Evolutionary conservation across 2,329 filamentous ascomycete genomes (phyloP).

Genomic region (Metarhizium guizhouense): DNA sequence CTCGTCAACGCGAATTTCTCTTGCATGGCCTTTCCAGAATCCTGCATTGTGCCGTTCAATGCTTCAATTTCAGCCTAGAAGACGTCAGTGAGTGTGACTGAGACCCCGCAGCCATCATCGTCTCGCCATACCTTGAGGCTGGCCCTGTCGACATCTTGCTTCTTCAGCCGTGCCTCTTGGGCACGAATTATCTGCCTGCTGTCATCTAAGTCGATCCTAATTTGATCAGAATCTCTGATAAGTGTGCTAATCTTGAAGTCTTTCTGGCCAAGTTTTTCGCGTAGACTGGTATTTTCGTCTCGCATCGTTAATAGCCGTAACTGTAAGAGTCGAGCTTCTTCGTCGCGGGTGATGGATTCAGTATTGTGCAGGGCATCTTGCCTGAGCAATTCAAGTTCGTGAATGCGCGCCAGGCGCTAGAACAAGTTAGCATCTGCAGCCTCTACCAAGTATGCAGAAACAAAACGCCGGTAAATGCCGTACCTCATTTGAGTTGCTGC

Average conservation of each 20-base stretch:
- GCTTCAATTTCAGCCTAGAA: constrained; percentile 60
- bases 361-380: constrained; percentile 55
- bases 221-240: constrained; percentile 28
- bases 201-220: constrained; percentile 33
- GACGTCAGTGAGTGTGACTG: constrained; percentile 7
- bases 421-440: constrained; percentile 9
- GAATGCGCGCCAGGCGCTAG: constrained; percentile 37
- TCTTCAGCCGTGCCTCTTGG: constrained; percentile 39
- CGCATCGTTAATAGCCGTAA: constrained; percentile 63
- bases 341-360: constrained; percentile 62
- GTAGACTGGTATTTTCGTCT: constrained; percentile 63
- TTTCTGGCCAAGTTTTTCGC: constrained; percentile 50
- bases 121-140: constrained; percentile 33
- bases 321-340: constrained; percentile 61
- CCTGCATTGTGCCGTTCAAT: constrained; percentile 56
- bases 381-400: constrained; percentile 61
- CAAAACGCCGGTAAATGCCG: constrained; percentile 1
- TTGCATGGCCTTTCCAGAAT: constrained; percentile 59
- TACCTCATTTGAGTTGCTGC: constrained; percentile 19
- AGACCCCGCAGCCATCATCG: not conserved
- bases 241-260: constrained; percentile 49
- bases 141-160: constrained; percentile 38
- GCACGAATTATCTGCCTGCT: constrained; percentile 31
- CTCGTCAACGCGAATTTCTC: constrained; percentile 45
- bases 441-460: not conserved